A percentile compares a stretch with the other conserved stretches of the same genome.
Conservation (phyloP, 768 basidiomycete genomes). For the Naganishia randhawae region DNA sequence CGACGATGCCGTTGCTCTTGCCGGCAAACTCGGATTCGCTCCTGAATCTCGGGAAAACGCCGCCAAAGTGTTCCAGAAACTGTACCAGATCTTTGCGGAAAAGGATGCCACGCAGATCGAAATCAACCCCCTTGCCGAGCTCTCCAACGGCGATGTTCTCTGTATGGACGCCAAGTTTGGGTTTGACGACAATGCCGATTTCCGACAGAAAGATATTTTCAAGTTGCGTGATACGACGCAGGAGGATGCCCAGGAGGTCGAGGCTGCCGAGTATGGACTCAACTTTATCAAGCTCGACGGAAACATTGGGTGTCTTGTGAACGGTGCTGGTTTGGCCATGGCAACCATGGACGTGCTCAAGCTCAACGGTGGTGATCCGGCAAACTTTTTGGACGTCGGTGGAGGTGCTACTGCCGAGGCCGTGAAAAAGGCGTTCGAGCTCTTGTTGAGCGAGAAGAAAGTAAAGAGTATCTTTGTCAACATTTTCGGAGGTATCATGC, state of each 20-base stretch:
- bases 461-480: constrained; percentile 99
- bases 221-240: constrained; percentile 84
- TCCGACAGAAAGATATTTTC: constrained; percentile 89
- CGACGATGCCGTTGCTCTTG: constrained; percentile 67
- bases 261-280: constrained; percentile 90
- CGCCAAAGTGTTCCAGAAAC: constrained; percentile 84
- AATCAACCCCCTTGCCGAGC: constrained; percentile 95
- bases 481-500: constrained; percentile 75
- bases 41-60: constrained; percentile 72
- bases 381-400: constrained; percentile 98
- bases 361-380: constrained; percentile 87
- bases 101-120: constrained; percentile 99
- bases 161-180: constrained; percentile 99
- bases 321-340: constrained; percentile 98
- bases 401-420: constrained; percentile 97
- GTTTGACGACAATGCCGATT: constrained; percentile 99
- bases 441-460: constrained; percentile 79
- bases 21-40: constrained; percentile 87
- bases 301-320: constrained; percentile 92
- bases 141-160: constrained; percentile 82
- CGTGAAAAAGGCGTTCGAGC: constrained; percentile 98
- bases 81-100: constrained; percentile 96
- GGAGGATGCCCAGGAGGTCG: constrained; percentile 95
- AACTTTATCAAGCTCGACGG: constrained; percentile 99
- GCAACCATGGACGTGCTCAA: constrained; percentile 99